Evolutionary conservation across 495 filamentous ascomycete genomes (phyloP).

Genomic region (Aspergillus incahuasiensis): DNA sequence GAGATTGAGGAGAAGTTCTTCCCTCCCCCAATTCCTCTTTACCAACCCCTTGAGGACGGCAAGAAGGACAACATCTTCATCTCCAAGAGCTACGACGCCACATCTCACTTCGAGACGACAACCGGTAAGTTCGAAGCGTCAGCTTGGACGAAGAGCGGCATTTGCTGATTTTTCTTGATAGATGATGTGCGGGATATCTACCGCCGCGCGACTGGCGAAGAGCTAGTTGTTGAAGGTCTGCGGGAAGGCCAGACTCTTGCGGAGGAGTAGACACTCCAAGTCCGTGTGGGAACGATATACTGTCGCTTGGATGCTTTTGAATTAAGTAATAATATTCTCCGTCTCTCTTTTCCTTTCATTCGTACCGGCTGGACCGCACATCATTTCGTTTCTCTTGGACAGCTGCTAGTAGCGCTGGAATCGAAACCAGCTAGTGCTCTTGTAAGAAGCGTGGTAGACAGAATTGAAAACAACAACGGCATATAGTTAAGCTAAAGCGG

Average conservation of each 20-base stretch:
- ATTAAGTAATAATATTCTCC: conserved; percentile 30
- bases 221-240: conserved; percentile 64
- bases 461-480: neutral
- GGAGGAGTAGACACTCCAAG: conserved; percentile 36
- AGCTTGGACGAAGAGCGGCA: neutral
- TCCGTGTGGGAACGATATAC: conserved; percentile 25
- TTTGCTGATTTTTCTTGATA: conserved; percentile 14
- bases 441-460: conserved; percentile 1
- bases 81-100: conserved; percentile 96
- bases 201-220: conserved; percentile 77
- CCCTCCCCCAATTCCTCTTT: conserved; percentile 84
- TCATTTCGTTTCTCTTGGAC: neutral
- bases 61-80: conserved; percentile 91
- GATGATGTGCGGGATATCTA: conserved; percentile 97
- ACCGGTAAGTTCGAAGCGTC: conserved; percentile 48
- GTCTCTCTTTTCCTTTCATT: conserved; percentile 15
- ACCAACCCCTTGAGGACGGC: conserved; percentile 86
- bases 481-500: neutral
- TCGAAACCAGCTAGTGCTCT: neutral
- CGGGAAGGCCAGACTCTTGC: conserved; percentile 49
- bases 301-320: conserved; percentile 27
- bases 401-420: neutral
- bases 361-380: conserved; percentile 8
- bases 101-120: conserved; percentile 94
- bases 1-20: conserved; percentile 96